Evolutionary conservation across 345 rosid species (phyloP), one percentile per base, ranked within the genome.

Genomic region (Toxicodendron radicans): DNA sequence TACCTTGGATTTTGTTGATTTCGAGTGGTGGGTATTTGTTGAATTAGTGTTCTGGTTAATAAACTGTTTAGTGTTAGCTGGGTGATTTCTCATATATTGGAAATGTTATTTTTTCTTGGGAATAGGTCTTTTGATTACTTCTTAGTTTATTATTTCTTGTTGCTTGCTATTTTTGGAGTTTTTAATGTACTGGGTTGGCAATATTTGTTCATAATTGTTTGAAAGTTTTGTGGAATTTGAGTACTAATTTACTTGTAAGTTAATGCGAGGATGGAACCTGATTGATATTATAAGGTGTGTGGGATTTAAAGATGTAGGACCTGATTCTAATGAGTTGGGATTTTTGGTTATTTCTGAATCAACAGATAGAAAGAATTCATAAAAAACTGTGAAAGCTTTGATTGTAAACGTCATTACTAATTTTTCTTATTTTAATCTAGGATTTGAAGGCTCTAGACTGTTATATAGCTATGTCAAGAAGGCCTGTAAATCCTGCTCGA

Each of bases 401-500:
- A 57, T 38, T 41, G 24, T 21, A 7, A 27, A 51, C 11, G 1
- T 16, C 14, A 16, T n/a, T n/a, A 51, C 9, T 43, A 58, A 61
- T 10, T 5, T 49, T 48, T 61, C 46, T 74, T 60, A 33, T 32
- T 68, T 43, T 33, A 38, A 30, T 51, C 43, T 53, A 10, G 20
- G 62, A 58, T 66, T 76, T 72, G 69, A 75, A 70, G 82, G 66
- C 5, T 59, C 48, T 52, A 10, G 32, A 12, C 8, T 56, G 20
- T 43, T 61, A 30, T 11, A 45, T 45, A 75, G 78, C 61, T 46
- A 88, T 90, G 92, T 83, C 95, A 8, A 82, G 95, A 82, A 86
- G 92, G 79, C 87, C 83, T n/a, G 87, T 80, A 43, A 88, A 83
- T 80, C 91, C 85, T 17, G 56, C 86, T 51, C 84, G 95, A 53